Percentiles rank a stretch among this genome's conserved stretches.
phyloP scores from a whole-genome alignment of 768 basidiomycete genomes.

The Hysterangium stoloniferum region DNA sequence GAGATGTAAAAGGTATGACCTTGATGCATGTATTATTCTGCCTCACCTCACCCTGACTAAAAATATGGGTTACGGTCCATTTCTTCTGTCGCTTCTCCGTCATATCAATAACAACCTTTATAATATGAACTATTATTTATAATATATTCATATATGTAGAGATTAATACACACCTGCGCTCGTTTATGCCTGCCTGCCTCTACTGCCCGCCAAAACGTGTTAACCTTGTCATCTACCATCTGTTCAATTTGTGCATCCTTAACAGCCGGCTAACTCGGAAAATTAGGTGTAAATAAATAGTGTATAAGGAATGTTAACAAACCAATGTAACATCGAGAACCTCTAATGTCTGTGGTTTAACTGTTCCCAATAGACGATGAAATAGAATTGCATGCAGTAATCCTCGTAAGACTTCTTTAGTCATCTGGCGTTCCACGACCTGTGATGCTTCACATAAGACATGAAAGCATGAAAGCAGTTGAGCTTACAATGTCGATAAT shows the following conservation, averaged over 20 bases:
- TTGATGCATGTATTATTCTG: background rate
- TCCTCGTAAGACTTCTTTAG: conserved; percentile 67
- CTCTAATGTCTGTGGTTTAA: conserved; percentile 70
- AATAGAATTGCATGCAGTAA: conserved; percentile 79
- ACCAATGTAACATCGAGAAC: conserved; percentile 84
- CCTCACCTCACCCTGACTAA: conserved; percentile 3
- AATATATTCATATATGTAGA: background rate
- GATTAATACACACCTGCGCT: conserved; percentile 47
- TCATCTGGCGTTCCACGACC: conserved; percentile 65
- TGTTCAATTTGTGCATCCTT: conserved; percentile 64
- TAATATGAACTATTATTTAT: background rate
- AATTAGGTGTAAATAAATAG: background rate
- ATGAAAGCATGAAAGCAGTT: no score
- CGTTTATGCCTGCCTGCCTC: conserved; percentile 53
- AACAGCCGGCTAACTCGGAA: conserved; percentile 55
- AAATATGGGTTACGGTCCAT: conserved; percentile 36
- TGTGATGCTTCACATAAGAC: no score
- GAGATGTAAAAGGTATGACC: conserved; percentile 1
- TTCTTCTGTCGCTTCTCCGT: conserved; percentile 73
- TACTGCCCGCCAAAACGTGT: conserved; percentile 69
- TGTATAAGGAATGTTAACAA: conserved; percentile 15
- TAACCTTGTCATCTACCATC: conserved; percentile 69
- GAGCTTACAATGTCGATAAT: no score
- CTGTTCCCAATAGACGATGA: conserved; percentile 73
- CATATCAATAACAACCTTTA: conserved; percentile 66